Base-by-base conservation (phyloP, 129 eudicot species). In the Tanacetum coccineum region DNA sequence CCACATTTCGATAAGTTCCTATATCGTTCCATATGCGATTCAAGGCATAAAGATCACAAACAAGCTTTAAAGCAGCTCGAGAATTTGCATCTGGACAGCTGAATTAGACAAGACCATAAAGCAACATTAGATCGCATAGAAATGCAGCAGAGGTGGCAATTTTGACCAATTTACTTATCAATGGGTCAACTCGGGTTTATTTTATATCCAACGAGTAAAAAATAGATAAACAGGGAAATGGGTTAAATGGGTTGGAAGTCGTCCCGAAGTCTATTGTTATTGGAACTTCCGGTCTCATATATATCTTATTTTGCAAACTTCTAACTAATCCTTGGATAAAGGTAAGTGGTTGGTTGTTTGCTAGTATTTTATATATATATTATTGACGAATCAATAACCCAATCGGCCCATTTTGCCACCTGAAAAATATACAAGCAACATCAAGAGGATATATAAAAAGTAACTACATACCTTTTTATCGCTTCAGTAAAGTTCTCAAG, bases 1-100 rank as follows among this genome's bases (percentile, higher is more conserved):
- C 98, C 84, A 93, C 98, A 62, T 93, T 93, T 57, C 96, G 91
- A 54, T 88, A 93, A 45, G 96, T 93, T 70, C 98, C 98, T 47
- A 93, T 93, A 73, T 93, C 98, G 15, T 79, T 88, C 98, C 98
- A 93, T 59, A 93, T 88, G 55, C 87, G 83, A 52, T 93, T 85
- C 95, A 93, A 76, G 6, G 98, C 98, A 75, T 88, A 93, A 39
- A 88, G 87, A 82, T 93, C 95, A 64, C 98, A 93, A 18, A 84
- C 87, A 76, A 93, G 96, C 78, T 93, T 93, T 67, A 93, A 69
- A 60, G 96, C 96, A 72, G 89, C 81, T 58, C 86, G 89, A 75
- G 95, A 76, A 70, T 74, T 84, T 70, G 78, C 74, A 88, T 93
- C 98, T 63, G 96, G 98, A 53, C 98, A 93, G 66, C 98, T 93